Conservation (phyloP, 129 eudicot species). For the Calendula officinalis region DNA sequence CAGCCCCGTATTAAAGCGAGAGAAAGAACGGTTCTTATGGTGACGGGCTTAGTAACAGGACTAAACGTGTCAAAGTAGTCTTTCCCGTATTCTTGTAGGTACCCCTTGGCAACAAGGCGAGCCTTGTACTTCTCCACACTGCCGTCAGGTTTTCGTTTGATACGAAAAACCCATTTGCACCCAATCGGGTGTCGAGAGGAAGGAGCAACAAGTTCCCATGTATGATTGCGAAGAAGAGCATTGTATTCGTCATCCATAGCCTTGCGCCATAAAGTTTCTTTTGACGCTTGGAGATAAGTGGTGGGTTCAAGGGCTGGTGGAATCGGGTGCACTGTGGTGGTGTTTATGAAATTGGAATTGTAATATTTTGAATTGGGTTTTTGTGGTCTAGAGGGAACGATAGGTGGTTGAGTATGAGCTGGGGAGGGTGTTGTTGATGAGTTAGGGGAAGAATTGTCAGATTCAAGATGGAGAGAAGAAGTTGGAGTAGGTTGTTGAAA, state of each 20-base stretch:
- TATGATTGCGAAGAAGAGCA: neutral
- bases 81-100: neutral
- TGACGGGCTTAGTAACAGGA: conserved; percentile 2
- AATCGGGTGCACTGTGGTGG: neutral
- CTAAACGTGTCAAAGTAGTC: neutral
- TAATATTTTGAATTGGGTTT: neutral
- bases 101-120: neutral
- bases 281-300: neutral
- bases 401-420: neutral
- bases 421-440: neutral
- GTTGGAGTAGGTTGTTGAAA: neutral
- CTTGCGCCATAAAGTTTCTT: neutral
- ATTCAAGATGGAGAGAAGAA: neutral
- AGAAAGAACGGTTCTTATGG: neutral
- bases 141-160: neutral
- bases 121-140: neutral
- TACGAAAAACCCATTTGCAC: conserved; percentile 6
- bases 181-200: neutral
- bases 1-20: neutral
- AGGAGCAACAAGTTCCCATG: conserved; percentile 12
- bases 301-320: neutral
- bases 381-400: neutral
- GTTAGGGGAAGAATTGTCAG: neutral
- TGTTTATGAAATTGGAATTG: neutral
- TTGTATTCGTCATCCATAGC: conserved; percentile 19